phyloP scores from a whole-genome alignment of 208 protist genomes.

The Jaenimonas drosophilae region DNA sequence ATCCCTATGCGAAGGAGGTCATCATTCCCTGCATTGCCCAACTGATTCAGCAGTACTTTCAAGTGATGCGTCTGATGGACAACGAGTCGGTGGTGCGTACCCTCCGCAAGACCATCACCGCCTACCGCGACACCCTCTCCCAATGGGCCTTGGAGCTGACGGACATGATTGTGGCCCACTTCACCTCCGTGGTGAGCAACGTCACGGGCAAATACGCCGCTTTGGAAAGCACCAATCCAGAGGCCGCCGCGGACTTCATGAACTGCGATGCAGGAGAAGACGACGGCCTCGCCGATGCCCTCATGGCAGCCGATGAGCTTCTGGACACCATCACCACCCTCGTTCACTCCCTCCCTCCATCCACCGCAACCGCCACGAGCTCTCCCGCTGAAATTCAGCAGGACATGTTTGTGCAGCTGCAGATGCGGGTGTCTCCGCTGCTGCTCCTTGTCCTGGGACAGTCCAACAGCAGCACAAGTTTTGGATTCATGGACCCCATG shows the following conservation, averaged over 20 bases:
- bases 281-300: slow-evolving; percentile 39
- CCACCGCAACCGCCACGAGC: slow-evolving; percentile 2
- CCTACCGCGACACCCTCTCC: slow-evolving; percentile 77
- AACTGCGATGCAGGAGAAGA: too few species aligned
- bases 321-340: slow-evolving; percentile 73
- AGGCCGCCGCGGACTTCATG: slow-evolving; percentile 4
- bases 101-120: slow-evolving; percentile 76
- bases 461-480: slow-evolving; percentile 47
- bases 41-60: slow-evolving; percentile 87
- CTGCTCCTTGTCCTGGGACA: slow-evolving; percentile 63
- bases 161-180: slow-evolving; percentile 78
- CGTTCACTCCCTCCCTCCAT: slow-evolving; percentile 52
- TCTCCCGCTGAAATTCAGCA: neutral
- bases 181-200: slow-evolving; percentile 40
- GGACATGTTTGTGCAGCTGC: slow-evolving; percentile 52
- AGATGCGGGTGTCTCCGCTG: slow-evolving; percentile 52
- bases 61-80: slow-evolving; percentile 85
- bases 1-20: slow-evolving; percentile 50
- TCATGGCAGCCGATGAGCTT: slow-evolving; percentile 77
- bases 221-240: slow-evolving; percentile 14
- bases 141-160: slow-evolving; percentile 79
- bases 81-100: slow-evolving; percentile 85
- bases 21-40: slow-evolving; percentile 80
- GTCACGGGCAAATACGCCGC: slow-evolving; percentile 35
- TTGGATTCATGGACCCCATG: slow-evolving; percentile 81